phyloP scores from a whole-genome alignment of 2,329 filamentous ascomycete genomes.

The Trichothecium roseum region DNA sequence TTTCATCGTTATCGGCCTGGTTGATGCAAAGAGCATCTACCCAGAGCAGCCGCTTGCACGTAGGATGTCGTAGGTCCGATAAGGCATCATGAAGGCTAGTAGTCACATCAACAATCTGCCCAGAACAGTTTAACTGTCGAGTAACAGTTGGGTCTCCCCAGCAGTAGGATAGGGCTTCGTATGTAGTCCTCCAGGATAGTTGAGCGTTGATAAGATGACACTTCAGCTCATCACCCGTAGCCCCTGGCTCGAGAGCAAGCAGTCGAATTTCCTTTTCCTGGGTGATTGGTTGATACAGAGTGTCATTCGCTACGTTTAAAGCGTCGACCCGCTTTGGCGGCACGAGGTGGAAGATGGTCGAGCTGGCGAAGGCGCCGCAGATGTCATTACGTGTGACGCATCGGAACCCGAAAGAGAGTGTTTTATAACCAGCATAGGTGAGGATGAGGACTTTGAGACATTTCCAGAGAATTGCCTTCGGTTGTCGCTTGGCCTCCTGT shows the following conservation, averaged over 20 bases:
- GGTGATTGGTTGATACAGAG: no score
- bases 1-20: slow-evolving; percentile 3
- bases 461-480: no score
- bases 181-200: neutral
- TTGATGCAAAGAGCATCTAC: slow-evolving; percentile 5
- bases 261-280: no score
- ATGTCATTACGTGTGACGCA: no score
- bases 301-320: no score
- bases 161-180: slow-evolving; percentile 1
- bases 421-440: no score
- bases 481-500: no score
- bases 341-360: no score
- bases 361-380: no score
- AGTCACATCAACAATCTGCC: neutral
- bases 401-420: no score
- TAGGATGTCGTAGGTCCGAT: neutral
- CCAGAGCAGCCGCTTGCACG: neutral
- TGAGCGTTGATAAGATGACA: neutral
- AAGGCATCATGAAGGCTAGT: neutral
- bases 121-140: neutral
- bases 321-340: no score
- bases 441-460: no score
- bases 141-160: neutral
- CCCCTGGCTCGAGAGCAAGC: neutral
- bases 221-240: neutral